Evolutionary conservation across 2,329 filamentous ascomycete species (phyloP), one percentile per base, ranked within the genome.

Genomic region (Xylariales sp.): DNA sequence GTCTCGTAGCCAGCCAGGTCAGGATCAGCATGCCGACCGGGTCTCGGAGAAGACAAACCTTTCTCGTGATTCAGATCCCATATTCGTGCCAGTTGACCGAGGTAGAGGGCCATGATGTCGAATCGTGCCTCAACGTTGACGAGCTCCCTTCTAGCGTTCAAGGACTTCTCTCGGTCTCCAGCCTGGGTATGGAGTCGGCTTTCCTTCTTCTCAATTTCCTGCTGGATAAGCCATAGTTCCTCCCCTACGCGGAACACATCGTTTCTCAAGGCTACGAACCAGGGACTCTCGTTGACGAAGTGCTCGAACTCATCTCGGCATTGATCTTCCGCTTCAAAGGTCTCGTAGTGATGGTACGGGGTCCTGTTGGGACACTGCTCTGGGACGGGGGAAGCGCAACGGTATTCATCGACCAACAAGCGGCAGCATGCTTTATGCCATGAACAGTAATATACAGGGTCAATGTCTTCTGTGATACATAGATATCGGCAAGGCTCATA

Each of bases 401-500:
- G 24, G 7, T 8, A n/a, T 27, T 8, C 7, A 27, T 27, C 8
- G n/a, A 27, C 24, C 7, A 27, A 8, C 24, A 27, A n/a, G 8
- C 24, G 9, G 29, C 29, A 32, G 8, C 29, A 32, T 7, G 9
- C 15, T 32, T 14, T 14, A 16, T 32, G 29, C 9, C 9, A 9
- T 32, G 41, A 27, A 11, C 46, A 43, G 4, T 44, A 38, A 31
- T 47, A 44, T 3, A 38, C 10, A 40, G 43, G 5, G 15, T 37
- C 19, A 21, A 6, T 20, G 40, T 43, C 24, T 14, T 31, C 47
- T n/a, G n/a, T n/a, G 47, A 14, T n/a, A n/a, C 14, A 9, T 34
- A 11, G 9, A n/a, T 9, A 12, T n/a, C n/a, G 12, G 8, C 20
- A 20, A 4, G 46, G 47, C 6, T 48, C 46, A n/a, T 50, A 50